Evolutionary conservation across 495 filamentous ascomycete species (phyloP).

Genomic region (Achaetomiella virescens): DNA sequence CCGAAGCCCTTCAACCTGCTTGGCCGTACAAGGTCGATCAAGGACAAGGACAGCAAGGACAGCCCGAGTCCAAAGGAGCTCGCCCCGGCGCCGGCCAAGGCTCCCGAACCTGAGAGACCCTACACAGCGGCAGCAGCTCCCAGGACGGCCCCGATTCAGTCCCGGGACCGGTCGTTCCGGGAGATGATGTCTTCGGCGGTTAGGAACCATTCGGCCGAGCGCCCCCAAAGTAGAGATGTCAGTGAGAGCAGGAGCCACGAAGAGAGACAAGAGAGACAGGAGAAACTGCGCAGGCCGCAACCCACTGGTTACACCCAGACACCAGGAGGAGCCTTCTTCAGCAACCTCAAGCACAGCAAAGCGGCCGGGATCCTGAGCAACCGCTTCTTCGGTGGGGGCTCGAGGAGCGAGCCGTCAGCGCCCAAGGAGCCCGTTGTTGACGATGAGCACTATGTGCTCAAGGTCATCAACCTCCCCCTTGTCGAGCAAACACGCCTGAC

Average conservation of each 20-base stretch:
- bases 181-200: constrained; percentile 56
- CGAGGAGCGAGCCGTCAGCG: constrained; percentile 62
- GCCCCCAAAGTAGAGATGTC: constrained; percentile 38
- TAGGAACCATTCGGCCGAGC: constrained; percentile 60
- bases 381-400: constrained; percentile 68
- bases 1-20: constrained; percentile 56
- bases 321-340: constrained; percentile 60
- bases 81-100: constrained; percentile 25
- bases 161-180: constrained; percentile 56
- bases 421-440: constrained; percentile 58
- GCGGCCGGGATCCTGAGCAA: constrained; percentile 75
- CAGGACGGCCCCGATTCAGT: constrained; percentile 52
- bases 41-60: constrained; percentile 45
- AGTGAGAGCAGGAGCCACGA: constrained; percentile 39
- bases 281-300: constrained; percentile 29
- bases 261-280: constrained; percentile 35
- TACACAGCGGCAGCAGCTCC: constrained; percentile 25
- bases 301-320: constrained; percentile 57
- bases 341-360: constrained; percentile 65
- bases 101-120: constrained; percentile 36
- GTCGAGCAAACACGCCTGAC: constrained; percentile 81
- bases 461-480: constrained; percentile 72
- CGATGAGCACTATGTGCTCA: constrained; percentile 69
- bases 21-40: constrained; percentile 62
- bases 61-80: constrained; percentile 36